Base-by-base conservation (phyloP, 441 rosid genomes). In the Breynia disticha region DNA sequence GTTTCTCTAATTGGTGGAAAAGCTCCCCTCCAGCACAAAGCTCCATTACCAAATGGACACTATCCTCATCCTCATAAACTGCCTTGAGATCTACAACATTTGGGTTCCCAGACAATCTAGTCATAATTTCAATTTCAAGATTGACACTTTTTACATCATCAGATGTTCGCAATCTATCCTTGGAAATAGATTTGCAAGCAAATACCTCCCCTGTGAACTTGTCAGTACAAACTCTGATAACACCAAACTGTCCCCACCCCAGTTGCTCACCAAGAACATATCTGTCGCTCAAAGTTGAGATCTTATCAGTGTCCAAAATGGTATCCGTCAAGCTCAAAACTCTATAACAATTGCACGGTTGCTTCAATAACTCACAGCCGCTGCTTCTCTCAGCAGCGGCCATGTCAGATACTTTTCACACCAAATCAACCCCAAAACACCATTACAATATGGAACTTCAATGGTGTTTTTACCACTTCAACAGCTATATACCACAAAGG, bases 21-120 rank as follows among this genome's bases (percentile, higher is more conserved):
- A 80, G 82, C 74, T 80, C 90, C 49, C 90, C 84, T 54, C 86
- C 90, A n/a, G 86, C 86, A 56, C 90, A 83, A 59, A 83, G 82
- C 69, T 83, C 84, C 90, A 80, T 83, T 52, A 83, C 79, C 76
- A 83, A 59, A 57, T 83, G 90, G 37, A 83, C 78, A 45, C 57
- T 68, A 44, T 76, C 73, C 54, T 78, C 80, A 56, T 83, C 90
- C 79, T 83, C 90, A 54, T 80, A 78, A 49, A 80, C 90, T 20
- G 78, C 86, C 72, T 78, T 83, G 63, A 83, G 76, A 67, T 74
- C 79, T 48, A 83, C 90, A 35, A 78, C 84, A 67, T 83, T 78
- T 32, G 84, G 84, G 49, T 80, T 83, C 47, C 86, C 90, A n/a
- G 90, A 83, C 51, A 83, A 68, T 67, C 72, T 69, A 19, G 79